Conservation (phyloP, 352 stramenopile species). For the Pythium phragmitis region DNA sequence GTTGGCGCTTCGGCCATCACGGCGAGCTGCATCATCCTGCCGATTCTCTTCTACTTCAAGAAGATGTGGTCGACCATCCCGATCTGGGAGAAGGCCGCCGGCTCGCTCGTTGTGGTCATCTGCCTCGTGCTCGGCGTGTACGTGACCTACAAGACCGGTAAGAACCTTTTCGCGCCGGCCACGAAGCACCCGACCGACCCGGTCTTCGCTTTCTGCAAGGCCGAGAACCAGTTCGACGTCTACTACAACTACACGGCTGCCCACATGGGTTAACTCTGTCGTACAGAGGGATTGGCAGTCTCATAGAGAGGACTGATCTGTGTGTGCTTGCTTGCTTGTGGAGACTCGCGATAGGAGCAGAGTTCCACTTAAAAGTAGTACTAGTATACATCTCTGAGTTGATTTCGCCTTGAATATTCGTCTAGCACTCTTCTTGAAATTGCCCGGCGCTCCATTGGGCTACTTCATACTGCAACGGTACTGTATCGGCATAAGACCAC, state of each 20-base stretch:
- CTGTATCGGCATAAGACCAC: no score
- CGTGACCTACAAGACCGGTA: conserved; percentile 30
- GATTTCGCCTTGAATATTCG: no score
- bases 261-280: no score
- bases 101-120: conserved; percentile 41
- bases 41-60: conserved; percentile 75
- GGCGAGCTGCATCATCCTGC: conserved; percentile 63
- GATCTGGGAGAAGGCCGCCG: conserved; percentile 21
- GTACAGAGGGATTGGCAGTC: no score
- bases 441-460: no score
- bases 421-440: no score
- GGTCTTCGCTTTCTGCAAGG: conserved; percentile 60
- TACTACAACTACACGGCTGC: conserved; percentile 27
- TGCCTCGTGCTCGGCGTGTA: conserved; percentile 47
- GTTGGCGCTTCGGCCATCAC: conserved; percentile 58
- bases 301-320: no score
- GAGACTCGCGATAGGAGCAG: no score
- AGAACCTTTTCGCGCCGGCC: conserved; percentile 43
- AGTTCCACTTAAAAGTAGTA: no score
- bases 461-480: no score
- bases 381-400: no score
- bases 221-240: conserved; percentile 27
- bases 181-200: conserved; percentile 22
- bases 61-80: conserved; percentile 45
- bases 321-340: no score